A percentile compares a stretch with the other conserved stretches of the same genome.
phyloP scores from a whole-genome alignment of 2,329 filamentous ascomycete species.

The Elsinoe perseae region DNA sequence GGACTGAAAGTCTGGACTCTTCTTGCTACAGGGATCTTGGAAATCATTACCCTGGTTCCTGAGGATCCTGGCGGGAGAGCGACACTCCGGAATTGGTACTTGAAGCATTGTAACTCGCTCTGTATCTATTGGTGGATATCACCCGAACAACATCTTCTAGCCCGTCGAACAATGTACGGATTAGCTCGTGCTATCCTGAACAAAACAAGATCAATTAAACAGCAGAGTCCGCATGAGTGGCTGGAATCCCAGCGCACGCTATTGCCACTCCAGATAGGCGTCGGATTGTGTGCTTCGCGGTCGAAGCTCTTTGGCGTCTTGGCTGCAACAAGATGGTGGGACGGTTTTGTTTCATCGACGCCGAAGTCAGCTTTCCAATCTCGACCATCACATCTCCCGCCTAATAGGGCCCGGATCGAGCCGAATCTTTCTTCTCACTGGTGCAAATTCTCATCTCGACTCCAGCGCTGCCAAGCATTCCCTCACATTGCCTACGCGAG shows the following conservation, averaged over 20 bases:
- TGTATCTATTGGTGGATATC: constrained; percentile 6
- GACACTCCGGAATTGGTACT: background rate
- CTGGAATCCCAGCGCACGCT: background rate
- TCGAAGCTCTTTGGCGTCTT: constrained; percentile 9
- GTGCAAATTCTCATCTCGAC: constrained; percentile 11
- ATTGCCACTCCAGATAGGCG: background rate
- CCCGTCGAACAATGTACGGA: background rate
- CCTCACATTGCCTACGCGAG: constrained; percentile 11
- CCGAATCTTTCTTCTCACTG: constrained; percentile 2
- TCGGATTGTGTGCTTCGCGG: background rate
- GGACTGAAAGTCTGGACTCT: background rate
- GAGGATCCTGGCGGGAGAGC: constrained; percentile 10
- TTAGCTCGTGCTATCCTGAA: background rate
- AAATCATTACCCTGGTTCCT: background rate
- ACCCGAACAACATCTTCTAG: background rate
- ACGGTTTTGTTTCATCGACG: constrained; percentile 7
- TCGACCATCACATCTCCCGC: constrained; percentile 11
- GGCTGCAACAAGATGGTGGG: constrained; percentile 8
- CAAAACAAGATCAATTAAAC: too few species aligned
- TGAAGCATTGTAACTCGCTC: background rate
- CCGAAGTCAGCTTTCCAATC: background rate
- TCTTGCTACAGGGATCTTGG: background rate
- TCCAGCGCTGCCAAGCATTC: constrained; percentile 1
- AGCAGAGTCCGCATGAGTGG: background rate
- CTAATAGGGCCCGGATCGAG: background rate